Conservation (phyloP, 1,284 basidiomycete species). For the Irpex sp. region DNA sequence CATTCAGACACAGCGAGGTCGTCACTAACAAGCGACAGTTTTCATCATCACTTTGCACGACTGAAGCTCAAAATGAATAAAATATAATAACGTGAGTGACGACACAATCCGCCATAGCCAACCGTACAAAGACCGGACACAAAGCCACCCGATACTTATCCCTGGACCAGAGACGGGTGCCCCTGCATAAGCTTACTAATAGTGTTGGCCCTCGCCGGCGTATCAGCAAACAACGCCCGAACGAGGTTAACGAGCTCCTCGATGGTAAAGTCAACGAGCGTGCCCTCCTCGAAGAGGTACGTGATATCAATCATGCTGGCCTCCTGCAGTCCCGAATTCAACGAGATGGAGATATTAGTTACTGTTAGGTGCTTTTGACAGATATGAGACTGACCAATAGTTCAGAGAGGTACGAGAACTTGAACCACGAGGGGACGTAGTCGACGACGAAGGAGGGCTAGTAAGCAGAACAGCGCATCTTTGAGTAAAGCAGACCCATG, state of each 20-base stretch:
- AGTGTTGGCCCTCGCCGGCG: constrained; percentile 75
- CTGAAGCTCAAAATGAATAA: neutral
- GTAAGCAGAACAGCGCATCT: neutral
- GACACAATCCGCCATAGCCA: neutral
- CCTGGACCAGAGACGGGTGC: constrained; percentile 36
- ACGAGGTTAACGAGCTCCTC: constrained; percentile 83
- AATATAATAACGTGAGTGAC: neutral
- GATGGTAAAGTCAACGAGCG: constrained; percentile 86
- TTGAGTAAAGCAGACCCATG: constrained; percentile 4
- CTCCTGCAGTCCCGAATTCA: constrained; percentile 39
- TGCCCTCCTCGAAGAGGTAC: constrained; percentile 90
- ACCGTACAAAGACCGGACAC: too few relatives aligned
- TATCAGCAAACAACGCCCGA: constrained; percentile 88
- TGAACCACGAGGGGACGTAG: constrained; percentile 90
- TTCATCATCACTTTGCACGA: too few relatives aligned
- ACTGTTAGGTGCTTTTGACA: constrained; percentile 3
- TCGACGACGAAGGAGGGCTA: constrained; percentile 69
- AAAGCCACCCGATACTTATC: too few relatives aligned
- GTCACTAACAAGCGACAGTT: too few relatives aligned
- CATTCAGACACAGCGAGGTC: too few relatives aligned
- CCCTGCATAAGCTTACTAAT: constrained; percentile 68
- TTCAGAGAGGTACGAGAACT: constrained; percentile 91
- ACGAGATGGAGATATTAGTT: neutral
- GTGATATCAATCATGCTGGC: constrained; percentile 93
- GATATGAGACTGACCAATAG: constrained; percentile 60